Conservation (phyloP, 257 asterid genomes). For the Solanum commersonii region DNA sequence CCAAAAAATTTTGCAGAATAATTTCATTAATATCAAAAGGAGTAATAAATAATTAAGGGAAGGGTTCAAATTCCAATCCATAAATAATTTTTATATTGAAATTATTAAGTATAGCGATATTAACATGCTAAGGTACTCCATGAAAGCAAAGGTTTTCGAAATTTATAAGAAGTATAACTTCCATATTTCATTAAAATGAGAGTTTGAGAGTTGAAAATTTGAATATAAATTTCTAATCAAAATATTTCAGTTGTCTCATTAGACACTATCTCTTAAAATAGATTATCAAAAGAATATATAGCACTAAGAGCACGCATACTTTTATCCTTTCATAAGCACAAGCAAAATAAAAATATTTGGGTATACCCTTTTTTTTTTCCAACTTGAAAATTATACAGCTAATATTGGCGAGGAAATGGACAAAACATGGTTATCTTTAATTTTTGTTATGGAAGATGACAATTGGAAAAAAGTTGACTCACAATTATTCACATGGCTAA, state of each 20-base stretch:
- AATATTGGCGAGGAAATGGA: neutral
- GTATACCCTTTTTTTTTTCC: neutral
- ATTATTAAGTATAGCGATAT: neutral
- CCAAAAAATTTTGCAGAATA: neutral
- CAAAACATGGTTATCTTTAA: neutral
- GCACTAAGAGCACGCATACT: neutral
- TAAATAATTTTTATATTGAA: neutral
- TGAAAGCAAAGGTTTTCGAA: neutral
- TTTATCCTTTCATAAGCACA: neutral
- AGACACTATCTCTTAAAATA: neutral
- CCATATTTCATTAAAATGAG: neutral
- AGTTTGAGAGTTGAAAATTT: neutral
- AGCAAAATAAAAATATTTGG: neutral
- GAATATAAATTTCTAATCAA: neutral
- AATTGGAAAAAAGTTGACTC: neutral
- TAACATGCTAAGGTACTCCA: neutral
- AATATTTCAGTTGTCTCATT: neutral
- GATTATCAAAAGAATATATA: neutral
- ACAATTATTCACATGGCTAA: neutral
- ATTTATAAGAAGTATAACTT: neutral
- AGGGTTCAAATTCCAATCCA: neutral
- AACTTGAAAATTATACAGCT: neutral
- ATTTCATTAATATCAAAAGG: neutral
- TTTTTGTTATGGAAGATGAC: neutral
- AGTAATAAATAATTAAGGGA: neutral